phyloP scores from a whole-genome alignment of 805 yeast species.

The Saturnispora ahearnii region DNA sequence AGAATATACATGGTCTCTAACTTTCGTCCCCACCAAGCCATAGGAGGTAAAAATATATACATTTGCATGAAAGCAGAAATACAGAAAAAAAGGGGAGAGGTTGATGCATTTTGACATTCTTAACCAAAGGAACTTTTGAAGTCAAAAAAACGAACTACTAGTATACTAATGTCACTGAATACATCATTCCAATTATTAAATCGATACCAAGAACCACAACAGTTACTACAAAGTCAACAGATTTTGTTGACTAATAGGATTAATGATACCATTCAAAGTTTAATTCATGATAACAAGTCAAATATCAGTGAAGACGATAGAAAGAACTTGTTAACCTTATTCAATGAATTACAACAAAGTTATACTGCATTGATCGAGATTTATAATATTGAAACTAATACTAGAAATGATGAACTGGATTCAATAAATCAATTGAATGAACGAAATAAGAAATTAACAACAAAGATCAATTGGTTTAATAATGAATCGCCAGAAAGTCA shows the following conservation, averaged over 20 bases:
- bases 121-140: not conserved
- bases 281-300: not conserved
- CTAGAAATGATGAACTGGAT: slow-evolving; percentile 7
- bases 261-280: not conserved
- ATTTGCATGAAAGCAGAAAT: not conserved
- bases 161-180: not conserved
- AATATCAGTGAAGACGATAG: not conserved
- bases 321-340: not conserved
- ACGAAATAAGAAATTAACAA: slow-evolving; percentile 34
- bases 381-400: slow-evolving; percentile 30
- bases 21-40: too few relatives aligned
- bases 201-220: not conserved
- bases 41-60: not conserved
- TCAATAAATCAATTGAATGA: slow-evolving; percentile 20
- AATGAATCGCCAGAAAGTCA: slow-evolving; percentile 35
- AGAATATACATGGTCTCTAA: too few relatives aligned
- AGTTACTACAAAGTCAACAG: not conserved
- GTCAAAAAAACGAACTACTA: not conserved
- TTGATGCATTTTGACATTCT: not conserved
- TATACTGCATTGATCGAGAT: slow-evolving; percentile 39
- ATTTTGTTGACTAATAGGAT: not conserved
- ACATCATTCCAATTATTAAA: not conserved
- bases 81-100: not conserved
- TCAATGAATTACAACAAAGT: slow-evolving; percentile 33
- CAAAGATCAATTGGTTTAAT: slow-evolving; percentile 31